Evolutionary conservation across 208 protist genomes (phyloP), one percentile per base, ranked within the genome.

Genomic region (Tritrichomonas foetus): DNA sequence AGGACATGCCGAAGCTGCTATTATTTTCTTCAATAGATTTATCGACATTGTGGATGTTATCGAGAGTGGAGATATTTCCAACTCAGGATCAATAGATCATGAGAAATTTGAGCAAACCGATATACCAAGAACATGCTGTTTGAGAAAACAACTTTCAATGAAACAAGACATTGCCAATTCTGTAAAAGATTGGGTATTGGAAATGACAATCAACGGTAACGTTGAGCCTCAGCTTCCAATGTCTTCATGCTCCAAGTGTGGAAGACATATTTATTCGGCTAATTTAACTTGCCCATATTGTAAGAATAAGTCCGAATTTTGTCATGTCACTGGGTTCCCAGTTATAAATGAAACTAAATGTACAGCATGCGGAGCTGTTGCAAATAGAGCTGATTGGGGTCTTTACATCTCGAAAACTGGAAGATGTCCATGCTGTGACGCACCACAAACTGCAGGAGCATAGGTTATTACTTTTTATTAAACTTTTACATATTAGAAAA

Each of bases 381-480:
- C 47, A 8, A 89, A 89, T 47, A 89, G 78, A 89, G 20, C 47
- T 57, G 78, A 89, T 89, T 89, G 78, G 78, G 78, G 47, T 57
- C 33, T 20, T 39, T 89, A 89, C 30, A 89, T 89, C 20, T 53
- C 78, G 0, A 89, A 89, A 49, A 57, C 47, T 55, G 78, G 78
- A 89, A 89, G 78, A 89, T 89, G 78, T 50, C 78, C 78, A 57
- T 89, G 78, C 47, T 89, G 78, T 47, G 44, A 89, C 16, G 0
- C 78, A 11, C 78, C 78, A 41, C 78, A 89, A 89, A 89, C 78
- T 33, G 78, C 78, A 13, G 78, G 78, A 8, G 64, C 64, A 64
- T 64, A 64, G 20, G 8, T 64, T 64, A n/a, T n/a, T n/a, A n/a
- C n/a, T n/a, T n/a, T n/a, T n/a, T n/a, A n/a, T n/a, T n/a, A n/a